Evolutionary conservation across 1,284 basidiomycete species (phyloP).

Genomic region (Tilletia walkeri): DNA sequence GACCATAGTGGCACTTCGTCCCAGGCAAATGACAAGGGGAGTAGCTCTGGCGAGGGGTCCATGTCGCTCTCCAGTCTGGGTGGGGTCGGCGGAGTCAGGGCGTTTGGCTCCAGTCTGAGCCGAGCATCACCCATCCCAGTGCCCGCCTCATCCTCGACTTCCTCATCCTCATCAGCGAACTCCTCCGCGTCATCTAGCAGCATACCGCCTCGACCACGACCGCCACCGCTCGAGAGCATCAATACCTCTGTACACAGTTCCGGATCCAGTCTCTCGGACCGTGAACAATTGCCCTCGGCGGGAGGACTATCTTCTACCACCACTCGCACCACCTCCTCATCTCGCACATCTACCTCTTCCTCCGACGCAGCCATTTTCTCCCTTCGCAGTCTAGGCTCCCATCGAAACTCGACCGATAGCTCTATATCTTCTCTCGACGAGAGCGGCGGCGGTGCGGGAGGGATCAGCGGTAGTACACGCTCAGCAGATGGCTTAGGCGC

Average conservation of each 20-base stretch:
- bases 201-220: not conserved
- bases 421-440: constrained; percentile 27
- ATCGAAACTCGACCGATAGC: constrained; percentile 41
- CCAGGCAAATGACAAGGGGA: not conserved
- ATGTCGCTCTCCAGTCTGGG: not conserved
- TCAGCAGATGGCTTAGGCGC: not conserved
- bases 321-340: constrained; percentile 22
- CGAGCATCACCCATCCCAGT: not conserved
- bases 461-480: not conserved
- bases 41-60: not conserved
- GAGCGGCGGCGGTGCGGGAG: constrained; percentile 15
- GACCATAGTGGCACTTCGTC: too few species aligned
- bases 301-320: not conserved
- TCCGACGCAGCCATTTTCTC: constrained; percentile 41
- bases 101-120: not conserved
- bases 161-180: not conserved
- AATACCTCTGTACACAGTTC: not conserved
- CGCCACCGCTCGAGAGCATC: not conserved
- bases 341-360: constrained; percentile 32
- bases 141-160: not conserved
- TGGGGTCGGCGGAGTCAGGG: not conserved
- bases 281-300: not conserved
- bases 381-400: constrained; percentile 34
- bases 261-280: not conserved
- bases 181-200: not conserved